phyloP scores from a whole-genome alignment of 192 early-diverging fungal genomes.

The Coemansia sp. region DNA sequence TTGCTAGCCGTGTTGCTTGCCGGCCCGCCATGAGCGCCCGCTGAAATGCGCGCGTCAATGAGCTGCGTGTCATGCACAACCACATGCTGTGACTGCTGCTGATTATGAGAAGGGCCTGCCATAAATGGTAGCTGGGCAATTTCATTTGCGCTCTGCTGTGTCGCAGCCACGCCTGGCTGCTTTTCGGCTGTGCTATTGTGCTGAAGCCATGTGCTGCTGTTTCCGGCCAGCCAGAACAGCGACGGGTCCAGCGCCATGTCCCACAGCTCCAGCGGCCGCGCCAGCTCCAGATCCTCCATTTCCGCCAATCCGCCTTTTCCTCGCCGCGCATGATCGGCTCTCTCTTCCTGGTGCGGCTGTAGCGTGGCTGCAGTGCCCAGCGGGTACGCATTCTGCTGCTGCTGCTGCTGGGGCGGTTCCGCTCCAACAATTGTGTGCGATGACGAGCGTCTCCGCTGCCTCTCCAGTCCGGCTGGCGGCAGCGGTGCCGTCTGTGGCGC shows the following conservation, averaged over 20 bases:
- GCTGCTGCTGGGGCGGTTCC: conserved; percentile 2
- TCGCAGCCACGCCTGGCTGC: not conserved
- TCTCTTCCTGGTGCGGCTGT: conserved; percentile 18
- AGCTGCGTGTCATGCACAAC: conserved; percentile 32
- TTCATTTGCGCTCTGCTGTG: conserved; percentile 7
- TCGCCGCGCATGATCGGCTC: not conserved
- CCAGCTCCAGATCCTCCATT: conserved; percentile 33
- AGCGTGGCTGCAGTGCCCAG: conserved; percentile 4
- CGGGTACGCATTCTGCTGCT: not conserved
- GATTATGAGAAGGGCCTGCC: conserved; percentile 3
- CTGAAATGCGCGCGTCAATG: conserved; percentile 48
- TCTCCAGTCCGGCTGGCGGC: conserved; percentile 12
- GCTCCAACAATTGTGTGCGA: conserved; percentile 25
- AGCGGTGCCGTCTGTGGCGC: conserved; percentile 1
- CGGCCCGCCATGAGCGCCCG: conserved; percentile 1
- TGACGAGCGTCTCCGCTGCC: conserved; percentile 25
- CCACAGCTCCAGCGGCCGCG: conserved; percentile 49
- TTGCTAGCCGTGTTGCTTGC: not conserved
- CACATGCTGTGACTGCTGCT: conserved; percentile 16
- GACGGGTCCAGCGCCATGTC: conserved; percentile 23
- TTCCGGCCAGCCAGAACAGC: conserved; percentile 17
- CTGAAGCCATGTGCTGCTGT: conserved; percentile 1
- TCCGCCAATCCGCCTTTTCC: not conserved
- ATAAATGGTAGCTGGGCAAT: conserved; percentile 17
- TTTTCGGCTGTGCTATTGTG: not conserved